These are phyloP conservation scores for Lophiotrema nucula DNA, from an alignment of 495 filamentous ascomycete genomes.

Conservation along the genomic window DNA sequence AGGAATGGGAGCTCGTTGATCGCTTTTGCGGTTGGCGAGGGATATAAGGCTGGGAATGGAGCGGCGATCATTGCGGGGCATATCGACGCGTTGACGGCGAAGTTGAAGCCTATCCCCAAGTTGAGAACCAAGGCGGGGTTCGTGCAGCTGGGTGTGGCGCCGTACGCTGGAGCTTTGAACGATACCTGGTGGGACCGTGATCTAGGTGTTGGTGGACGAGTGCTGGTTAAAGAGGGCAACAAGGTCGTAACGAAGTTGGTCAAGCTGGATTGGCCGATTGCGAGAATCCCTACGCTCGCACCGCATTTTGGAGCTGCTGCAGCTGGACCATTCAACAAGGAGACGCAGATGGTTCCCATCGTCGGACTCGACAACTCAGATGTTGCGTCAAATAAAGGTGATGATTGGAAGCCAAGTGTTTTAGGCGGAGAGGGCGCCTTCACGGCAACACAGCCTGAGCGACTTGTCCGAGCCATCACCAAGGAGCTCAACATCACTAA, in stretches of 20 bases:
- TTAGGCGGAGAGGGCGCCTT: constrained; percentile 60
- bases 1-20: constrained; percentile 85
- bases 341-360: constrained; percentile 93
- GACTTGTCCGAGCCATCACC: constrained; percentile 79
- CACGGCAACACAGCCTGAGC: constrained; percentile 73
- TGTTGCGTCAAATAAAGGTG: constrained; percentile 33
- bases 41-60: constrained; percentile 84
- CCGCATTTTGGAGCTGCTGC: constrained; percentile 87
- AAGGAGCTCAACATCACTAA: constrained; percentile 68
- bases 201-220: constrained; percentile 82
- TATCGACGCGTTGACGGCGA: constrained; percentile 86
- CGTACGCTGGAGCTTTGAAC: constrained; percentile 84
- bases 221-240: constrained; percentile 75
- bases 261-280: constrained; percentile 91
- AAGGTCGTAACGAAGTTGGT: constrained; percentile 83
- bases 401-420: constrained; percentile 34
- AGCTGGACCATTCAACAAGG: constrained; percentile 74
- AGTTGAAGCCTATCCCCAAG: constrained; percentile 82
- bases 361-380: constrained; percentile 82
- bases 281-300: constrained; percentile 86
- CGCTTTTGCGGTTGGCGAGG: constrained; percentile 78
- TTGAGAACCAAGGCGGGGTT: constrained; percentile 79
- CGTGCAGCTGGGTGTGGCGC: constrained; percentile 85
- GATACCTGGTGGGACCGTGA: constrained; percentile 94
- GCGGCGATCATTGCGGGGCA: constrained; percentile 80